Evolutionary conservation across 805 yeast genomes (phyloP), one percentile per base, ranked within the genome.

Genomic region (Candida patagonica): DNA sequence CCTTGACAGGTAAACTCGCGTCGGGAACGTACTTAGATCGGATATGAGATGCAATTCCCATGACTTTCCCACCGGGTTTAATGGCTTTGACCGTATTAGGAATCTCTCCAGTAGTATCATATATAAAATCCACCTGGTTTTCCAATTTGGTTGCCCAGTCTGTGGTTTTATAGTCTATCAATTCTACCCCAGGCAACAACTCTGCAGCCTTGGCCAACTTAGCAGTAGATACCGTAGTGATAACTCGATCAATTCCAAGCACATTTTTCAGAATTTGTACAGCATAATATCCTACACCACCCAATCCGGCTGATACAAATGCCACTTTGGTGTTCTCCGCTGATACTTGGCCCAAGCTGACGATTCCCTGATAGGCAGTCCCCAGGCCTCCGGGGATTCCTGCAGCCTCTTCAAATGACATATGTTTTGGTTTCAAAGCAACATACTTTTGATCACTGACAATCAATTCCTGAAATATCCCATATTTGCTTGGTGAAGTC

Each of bases 341-440:
- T 17, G 17, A 15, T 17, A 29, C 16, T 4, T 29, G 13, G 4
- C 20, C 31, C 5, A 9, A 20, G 17, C 16, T 20, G 16, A 29
- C 8, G 20, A 29, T 10, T 9, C 10, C 5, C 15, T n/a, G 17
- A 10, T 29, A 20, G 10, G 31, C 31, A 5, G 31, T n/a, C 17
- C 13, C 8, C 13, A 10, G 20, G 3, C 10, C 31, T 20, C 13
- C 13, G 5, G 31, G 31, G 6, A 29, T 20, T 4, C 20, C 31
- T n/a, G 31, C 31, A 15, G 31, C 31, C 6, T 29, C 31, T 7
- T 29, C 31, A 7, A 29, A 29, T 3, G 6, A 15, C 31, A 29
- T 42, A 41, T 50, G 49, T 17, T 42, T 43, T 16, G 59, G 59
- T n/a, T 45, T 39, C n/a, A n/a, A 22, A 16, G 46, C 36, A 5